Base-by-base conservation (phyloP, 257 asterid species). In the Jacaranda mimosifolia region DNA sequence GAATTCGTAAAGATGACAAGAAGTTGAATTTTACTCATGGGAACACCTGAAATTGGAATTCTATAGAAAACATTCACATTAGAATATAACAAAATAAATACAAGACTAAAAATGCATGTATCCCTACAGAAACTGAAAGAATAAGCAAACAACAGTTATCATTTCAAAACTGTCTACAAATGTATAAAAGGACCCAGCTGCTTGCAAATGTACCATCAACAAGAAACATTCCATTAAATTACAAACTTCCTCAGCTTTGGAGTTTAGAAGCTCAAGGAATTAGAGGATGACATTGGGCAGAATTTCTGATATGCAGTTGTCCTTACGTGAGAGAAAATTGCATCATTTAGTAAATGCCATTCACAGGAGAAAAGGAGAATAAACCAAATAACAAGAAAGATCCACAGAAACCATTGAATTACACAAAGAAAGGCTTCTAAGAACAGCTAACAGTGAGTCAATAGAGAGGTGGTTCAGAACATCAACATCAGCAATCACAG, bases 281-380 rank as follows among this genome's bases (percentile, higher is more conserved):
- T 19, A 32, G 42, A 73, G 32, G 19, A 26, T 26, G 32, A 53
- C 11, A 32, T 36, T 38, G 63, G 60, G 18, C 64, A 62, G 10
- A 56, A 63, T 58, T 63, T 63, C 64, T 14, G 74, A 74, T 52
- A 70, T 32, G 58, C 77, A 72, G 42, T 71, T 63, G 48, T 55
- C 35, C 57, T 15, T 14, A 40, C 63, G 52, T 38, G 70, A 40
- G 51, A 77, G 60, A 77, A 70, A 79, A 52, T 60, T 40, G 70
- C 70, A 74, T 63, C 43, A 68, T 18, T 51, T 36, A 40, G 17
- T 46, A 40, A 57, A 49, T 9, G 46, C 14, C 36, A 9, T 53
- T 74, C 49, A 19, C 78, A 63, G 63, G 12, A 51, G 12, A 62
- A 60, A 39, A 51, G 56, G 64, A 56, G 32, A 32, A n/a, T 7